A percentile compares a stretch with the other conserved stretches of the same genome.
Evolutionary conservation across 129 eudicot genomes (phyloP).

Genomic region (Chrysanthemum lavandulifolium): DNA sequence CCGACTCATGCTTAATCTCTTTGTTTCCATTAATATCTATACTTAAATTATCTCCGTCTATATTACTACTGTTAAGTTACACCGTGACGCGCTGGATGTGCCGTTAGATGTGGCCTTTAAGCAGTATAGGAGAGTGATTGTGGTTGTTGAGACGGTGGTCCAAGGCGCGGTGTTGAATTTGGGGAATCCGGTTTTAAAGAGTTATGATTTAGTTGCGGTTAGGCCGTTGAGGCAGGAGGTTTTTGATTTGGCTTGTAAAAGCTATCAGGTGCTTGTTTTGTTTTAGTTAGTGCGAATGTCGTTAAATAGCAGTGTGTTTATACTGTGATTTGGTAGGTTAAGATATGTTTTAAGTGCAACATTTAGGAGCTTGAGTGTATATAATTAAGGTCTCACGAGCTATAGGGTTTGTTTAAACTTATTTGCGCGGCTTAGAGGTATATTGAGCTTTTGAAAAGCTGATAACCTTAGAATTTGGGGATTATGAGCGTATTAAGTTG

Average conservation of each 20-base stretch:
- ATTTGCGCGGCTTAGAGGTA: too few species aligned
- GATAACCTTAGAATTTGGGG: too few species aligned
- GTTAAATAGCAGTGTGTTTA: neutral
- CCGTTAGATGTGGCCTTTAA: constrained; percentile 57
- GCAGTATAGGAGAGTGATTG: constrained; percentile 74
- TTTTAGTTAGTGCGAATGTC: neutral
- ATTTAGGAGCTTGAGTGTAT: too few species aligned
- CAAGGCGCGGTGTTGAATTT: constrained; percentile 73
- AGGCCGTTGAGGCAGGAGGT: constrained; percentile 66
- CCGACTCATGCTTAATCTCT: constrained; percentile 58
- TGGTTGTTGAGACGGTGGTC: constrained; percentile 50
- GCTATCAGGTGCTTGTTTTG: constrained; percentile 45
- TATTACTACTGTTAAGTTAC: constrained; percentile 57
- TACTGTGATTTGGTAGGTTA: neutral
- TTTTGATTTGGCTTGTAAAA: constrained; percentile 75
- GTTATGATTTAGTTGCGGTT: constrained; percentile 80
- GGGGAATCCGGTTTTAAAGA: constrained; percentile 68
- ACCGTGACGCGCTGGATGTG: constrained; percentile 52
- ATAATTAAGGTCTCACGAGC: too few species aligned
- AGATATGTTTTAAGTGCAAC: too few species aligned
- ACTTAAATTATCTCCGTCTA: constrained; percentile 46
- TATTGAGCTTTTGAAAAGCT: too few species aligned
- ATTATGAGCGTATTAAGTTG: too few species aligned
- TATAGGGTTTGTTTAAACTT: too few species aligned
- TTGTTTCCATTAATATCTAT: constrained; percentile 54